Evolutionary conservation across 176 grass and related monocot genomes (phyloP), one percentile per base, ranked within the genome.

Genomic region (Avena atlantica): DNA sequence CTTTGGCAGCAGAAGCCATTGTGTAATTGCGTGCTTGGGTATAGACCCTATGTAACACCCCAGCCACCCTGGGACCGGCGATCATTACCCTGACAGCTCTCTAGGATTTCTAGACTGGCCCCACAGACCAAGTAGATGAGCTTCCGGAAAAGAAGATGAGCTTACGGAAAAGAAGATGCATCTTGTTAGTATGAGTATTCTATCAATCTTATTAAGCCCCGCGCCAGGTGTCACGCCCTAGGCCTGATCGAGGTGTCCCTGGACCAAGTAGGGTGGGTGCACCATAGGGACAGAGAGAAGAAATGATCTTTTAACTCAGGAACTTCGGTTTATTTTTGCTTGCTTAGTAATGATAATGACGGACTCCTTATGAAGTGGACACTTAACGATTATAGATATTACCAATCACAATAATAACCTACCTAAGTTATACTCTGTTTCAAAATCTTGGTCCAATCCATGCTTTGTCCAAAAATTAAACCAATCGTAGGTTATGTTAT

Each of bases 251-350:
- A 48, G 70, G 42, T 66, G 63, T 66, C 63, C 63, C 31, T 31
- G 20, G 5, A 48, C 42, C 42, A 48, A 72, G 69, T 45, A 21
- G 69, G 17, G 40, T 73, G 20, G 40, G 64, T 31, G 25, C 12
- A 65, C 64, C 13, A 31, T 16, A 67, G 25, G 62, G 11, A 11
- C 62, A 65, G 62, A 23, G 12, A 65, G 62, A 65, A 65, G 45
- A 48, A 48, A 29, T 65, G 5, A 65, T 34, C 13, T 67, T 16
- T 67, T 67, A 34, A 16, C 25, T 67, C 64, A 34, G 64, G 25
- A 67, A 67, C 64, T 34, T 66, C 11, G 63, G 63, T 66, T 66
- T 66, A 66, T 65, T 66, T 66, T 66, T 66, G 63, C 63, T 66
- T 67, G 27, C 25, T 67, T 31, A 67, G 64, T 16, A 34, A 34